A percentile compares a stretch with the other conserved stretches of the same genome.
phyloP scores from a whole-genome alignment of 495 filamentous ascomycete species.

The Penicillium coffeae region DNA sequence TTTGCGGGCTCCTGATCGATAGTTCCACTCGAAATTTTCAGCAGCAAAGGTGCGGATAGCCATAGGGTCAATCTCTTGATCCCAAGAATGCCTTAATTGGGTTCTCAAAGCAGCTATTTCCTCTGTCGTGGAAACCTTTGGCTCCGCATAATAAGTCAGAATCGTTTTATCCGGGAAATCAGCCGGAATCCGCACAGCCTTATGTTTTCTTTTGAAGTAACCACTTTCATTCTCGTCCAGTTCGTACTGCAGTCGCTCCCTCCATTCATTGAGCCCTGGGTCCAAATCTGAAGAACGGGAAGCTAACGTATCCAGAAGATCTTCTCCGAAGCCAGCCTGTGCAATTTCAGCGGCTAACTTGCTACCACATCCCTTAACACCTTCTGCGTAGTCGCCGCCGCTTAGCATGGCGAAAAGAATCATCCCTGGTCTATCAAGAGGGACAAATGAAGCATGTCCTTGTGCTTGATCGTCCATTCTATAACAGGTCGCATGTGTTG shows the following conservation, averaged over 20 bases:
- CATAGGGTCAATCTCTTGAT: conserved; percentile 59
- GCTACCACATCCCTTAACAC: conserved; percentile 80
- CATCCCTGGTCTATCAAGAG: conserved; percentile 83
- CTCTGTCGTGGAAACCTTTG: conserved; percentile 63
- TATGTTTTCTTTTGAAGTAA: conserved; percentile 73
- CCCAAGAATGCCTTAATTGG: conserved; percentile 53
- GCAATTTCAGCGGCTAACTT: conserved; percentile 89
- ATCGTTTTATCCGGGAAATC: conserved; percentile 76
- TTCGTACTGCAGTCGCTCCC: conserved; percentile 68
- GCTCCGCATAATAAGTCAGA: conserved; percentile 80
- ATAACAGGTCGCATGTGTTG: conserved; percentile 86
- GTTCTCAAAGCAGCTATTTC: conserved; percentile 55
- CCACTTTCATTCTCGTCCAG: conserved; percentile 79
- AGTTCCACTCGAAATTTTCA: conserved; percentile 83
- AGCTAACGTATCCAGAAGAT: conserved; percentile 59
- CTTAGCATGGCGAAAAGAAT: conserved; percentile 92
- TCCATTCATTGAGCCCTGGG: conserved; percentile 60
- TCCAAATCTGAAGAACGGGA: conserved; percentile 46
- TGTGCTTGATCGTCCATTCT: conserved; percentile 40
- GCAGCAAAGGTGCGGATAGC: conserved; percentile 68
- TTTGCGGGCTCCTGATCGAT: conserved; percentile 73
- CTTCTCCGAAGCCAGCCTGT: conserved; percentile 77
- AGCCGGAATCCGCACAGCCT: conserved; percentile 69
- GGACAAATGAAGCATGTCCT: conserved; percentile 32
- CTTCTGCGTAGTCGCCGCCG: conserved; percentile 91